A percentile compares a stretch with the other conserved stretches of the same genome.
Evolutionary conservation across 345 rosid genomes (phyloP).

Genomic region (Brassica incana): DNA sequence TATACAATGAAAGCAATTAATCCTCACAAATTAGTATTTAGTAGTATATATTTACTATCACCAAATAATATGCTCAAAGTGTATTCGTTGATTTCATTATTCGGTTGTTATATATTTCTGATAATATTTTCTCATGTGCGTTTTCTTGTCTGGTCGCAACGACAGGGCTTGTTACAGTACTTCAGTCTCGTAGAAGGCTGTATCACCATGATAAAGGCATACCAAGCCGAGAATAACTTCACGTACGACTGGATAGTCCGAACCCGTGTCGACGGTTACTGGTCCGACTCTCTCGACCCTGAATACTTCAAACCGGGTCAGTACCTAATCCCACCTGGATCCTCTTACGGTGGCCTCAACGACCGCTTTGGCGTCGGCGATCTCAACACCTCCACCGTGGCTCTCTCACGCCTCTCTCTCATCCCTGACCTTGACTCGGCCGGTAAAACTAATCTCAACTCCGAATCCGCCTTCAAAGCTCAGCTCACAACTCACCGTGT

Average conservation of each 20-base stretch:
- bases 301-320: slow-evolving; percentile 54
- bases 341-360: slow-evolving; percentile 86
- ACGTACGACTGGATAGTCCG: slow-evolving; percentile 90
- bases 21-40: background rate
- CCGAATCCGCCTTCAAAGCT: slow-evolving; percentile 80
- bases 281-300: slow-evolving; percentile 70
- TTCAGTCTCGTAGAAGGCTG: slow-evolving; percentile 87
- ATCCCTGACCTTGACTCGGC: slow-evolving; percentile 64
- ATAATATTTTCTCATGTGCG: background rate
- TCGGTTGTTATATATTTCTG: background rate
- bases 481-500: slow-evolving; percentile 41
- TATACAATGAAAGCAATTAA: background rate
- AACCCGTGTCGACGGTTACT: slow-evolving; percentile 89
- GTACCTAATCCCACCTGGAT: slow-evolving; percentile 81
- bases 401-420: slow-evolving; percentile 85
- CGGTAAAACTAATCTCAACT: slow-evolving; percentile 63
- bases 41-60: no score
- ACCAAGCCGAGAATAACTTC: slow-evolving; percentile 56
- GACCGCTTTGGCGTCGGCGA: slow-evolving; percentile 95
- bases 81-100: background rate
- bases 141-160: slow-evolving; percentile 4
- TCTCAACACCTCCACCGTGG: slow-evolving; percentile 52
- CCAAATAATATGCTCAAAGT: background rate
- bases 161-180: slow-evolving; percentile 84
- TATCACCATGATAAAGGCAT: slow-evolving; percentile 56